Evolutionary conservation across 805 yeast genomes (phyloP).

Genomic region (Komagataella phaffii): DNA sequence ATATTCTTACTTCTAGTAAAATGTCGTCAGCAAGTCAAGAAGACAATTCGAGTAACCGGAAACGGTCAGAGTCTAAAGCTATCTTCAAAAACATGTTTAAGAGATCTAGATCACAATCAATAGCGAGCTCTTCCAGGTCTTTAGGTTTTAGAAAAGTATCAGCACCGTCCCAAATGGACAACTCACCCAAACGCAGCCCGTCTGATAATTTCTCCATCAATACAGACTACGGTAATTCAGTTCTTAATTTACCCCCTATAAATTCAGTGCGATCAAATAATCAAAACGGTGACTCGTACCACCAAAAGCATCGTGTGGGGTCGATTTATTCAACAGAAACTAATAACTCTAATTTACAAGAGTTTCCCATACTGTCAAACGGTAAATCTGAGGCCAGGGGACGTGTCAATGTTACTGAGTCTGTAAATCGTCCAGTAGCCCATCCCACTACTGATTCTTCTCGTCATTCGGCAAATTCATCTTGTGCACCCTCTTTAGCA

Average conservation of each 20-base stretch:
- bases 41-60: background rate
- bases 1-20: background rate
- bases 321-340: background rate
- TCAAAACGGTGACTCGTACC: background rate
- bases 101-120: background rate
- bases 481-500: background rate
- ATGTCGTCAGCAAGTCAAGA: background rate
- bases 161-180: background rate
- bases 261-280: background rate
- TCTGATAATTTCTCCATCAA: background rate
- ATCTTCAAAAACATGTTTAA: background rate
- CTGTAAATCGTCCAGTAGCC: background rate
- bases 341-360: background rate
- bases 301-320: background rate
- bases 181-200: background rate
- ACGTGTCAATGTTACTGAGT: background rate
- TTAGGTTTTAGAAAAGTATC: background rate
- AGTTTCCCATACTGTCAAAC: background rate
- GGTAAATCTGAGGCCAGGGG: background rate
- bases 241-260: background rate
- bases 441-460: background rate
- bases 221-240: background rate
- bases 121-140: background rate
- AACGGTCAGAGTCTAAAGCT: background rate
- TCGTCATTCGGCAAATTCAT: background rate